These are phyloP conservation scores for Mycena filopes DNA, from an alignment of 768 basidiomycete species.

Conservation along the genomic window DNA sequence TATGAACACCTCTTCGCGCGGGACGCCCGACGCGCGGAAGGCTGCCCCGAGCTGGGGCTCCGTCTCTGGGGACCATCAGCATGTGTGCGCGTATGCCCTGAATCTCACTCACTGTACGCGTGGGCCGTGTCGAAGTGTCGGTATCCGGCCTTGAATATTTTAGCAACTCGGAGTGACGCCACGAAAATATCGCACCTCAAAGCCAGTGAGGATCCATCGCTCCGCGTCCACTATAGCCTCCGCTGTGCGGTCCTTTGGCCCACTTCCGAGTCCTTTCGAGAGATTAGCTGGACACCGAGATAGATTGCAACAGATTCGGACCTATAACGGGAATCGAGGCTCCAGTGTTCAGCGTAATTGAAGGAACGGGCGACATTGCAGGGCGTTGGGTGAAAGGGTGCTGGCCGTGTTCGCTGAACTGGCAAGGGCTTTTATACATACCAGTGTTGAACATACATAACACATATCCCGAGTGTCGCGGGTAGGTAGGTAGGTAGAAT, in stretches of 20 bases:
- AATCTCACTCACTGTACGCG: conserved; percentile 40
- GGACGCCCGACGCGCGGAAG: conserved; percentile 58
- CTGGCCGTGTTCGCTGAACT: too few species aligned
- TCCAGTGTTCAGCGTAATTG: conserved; percentile 21
- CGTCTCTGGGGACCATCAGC: conserved; percentile 40
- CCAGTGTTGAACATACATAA: too few species aligned
- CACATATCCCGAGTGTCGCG: too few species aligned
- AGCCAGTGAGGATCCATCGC: conserved; percentile 52
- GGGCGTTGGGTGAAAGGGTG: too few species aligned
- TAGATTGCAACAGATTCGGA: background rate
- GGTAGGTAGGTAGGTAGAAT: too few species aligned
- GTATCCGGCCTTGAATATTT: conserved; percentile 53
- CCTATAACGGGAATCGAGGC: conserved; percentile 15
- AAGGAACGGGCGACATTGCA: conserved; percentile 13
- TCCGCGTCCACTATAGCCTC: conserved; percentile 47
- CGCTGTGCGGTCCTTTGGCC: conserved; percentile 26
- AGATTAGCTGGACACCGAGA: background rate
- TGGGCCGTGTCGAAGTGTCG: conserved; percentile 56
- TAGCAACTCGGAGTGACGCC: too few species aligned
- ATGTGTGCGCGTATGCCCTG: background rate
- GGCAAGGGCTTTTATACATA: too few species aligned
- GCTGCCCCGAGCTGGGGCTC: conserved; percentile 57
- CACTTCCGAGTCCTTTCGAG: conserved; percentile 15
- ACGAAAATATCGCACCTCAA: too few species aligned
- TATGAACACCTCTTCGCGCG: conserved; percentile 59